These are phyloP conservation scores for Sparassis latifolia DNA, from an alignment of 1,284 basidiomycete genomes.

Conservation along the genomic window DNA sequence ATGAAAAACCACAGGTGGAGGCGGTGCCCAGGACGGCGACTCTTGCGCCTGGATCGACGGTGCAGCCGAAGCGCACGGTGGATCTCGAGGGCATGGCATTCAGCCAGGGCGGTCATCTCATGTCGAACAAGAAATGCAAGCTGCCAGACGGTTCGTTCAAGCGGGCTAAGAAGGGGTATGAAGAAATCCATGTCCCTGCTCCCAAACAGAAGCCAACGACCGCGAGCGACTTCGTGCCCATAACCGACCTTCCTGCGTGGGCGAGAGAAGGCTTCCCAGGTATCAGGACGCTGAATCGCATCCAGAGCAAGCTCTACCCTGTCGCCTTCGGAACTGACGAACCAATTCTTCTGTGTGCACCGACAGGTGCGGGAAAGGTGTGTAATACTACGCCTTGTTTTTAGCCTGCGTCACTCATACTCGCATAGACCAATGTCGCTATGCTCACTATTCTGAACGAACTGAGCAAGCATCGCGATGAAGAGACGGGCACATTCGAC, in stretches of 20 bases:
- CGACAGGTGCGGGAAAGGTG: slow-evolving; percentile 98
- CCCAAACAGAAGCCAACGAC: slow-evolving; percentile 75
- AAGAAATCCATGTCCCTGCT: slow-evolving; percentile 96
- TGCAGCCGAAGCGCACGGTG: slow-evolving; percentile 81
- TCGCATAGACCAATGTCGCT: slow-evolving; percentile 88
- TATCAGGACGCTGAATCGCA: slow-evolving; percentile 79
- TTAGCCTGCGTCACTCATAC: slow-evolving; percentile 2
- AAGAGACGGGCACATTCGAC: slow-evolving; percentile 81
- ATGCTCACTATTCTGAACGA: slow-evolving; percentile 92
- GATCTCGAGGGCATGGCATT: slow-evolving; percentile 96
- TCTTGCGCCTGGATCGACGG: slow-evolving; percentile 81
- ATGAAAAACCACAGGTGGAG: slow-evolving; percentile 41
- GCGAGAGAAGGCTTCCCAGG: slow-evolving; percentile 79
- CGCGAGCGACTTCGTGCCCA: slow-evolving; percentile 71
- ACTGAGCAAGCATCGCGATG: slow-evolving; percentile 79
- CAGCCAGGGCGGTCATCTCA: slow-evolving; percentile 91
- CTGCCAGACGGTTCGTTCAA: slow-evolving; percentile 98
- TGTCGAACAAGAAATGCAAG: slow-evolving; percentile 98
- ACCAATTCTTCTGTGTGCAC: slow-evolving; percentile 93
- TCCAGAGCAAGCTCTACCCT: slow-evolving; percentile 93
- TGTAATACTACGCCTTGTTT: slow-evolving; percentile 15
- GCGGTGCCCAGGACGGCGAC: slow-evolving; percentile 82
- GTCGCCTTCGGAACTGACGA: slow-evolving; percentile 94
- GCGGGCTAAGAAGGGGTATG: slow-evolving; percentile 92
- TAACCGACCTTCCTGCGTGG: slow-evolving; percentile 81